Evolutionary conservation across 2,329 filamentous ascomycete species (phyloP), one percentile per base, ranked within the genome.

Genomic region (Chrysosporium keratinophilum): DNA sequence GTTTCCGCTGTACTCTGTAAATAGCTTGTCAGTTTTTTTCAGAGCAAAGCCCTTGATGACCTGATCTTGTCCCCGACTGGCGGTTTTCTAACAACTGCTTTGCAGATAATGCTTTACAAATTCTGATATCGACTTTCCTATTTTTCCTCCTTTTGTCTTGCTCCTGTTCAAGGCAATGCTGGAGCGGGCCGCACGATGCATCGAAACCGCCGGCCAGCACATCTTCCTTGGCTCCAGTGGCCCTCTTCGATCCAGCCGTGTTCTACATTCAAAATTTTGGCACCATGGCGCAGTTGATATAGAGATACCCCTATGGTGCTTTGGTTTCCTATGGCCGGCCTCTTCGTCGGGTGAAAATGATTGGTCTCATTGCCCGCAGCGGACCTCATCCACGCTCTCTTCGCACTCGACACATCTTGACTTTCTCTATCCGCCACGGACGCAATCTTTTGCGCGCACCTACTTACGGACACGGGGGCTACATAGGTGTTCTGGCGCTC

Each of bases 171-270:
- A 66, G 69, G 74, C 69, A 65, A 77, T 77, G 74, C 73, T 77
- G 64, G 74, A 76, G 72, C 73, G 74, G 64, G 70, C 74, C 61
- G 68, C 71, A 56, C 68, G 72, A 68, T 74, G 70, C 64, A 67
- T 76, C 64, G 74, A 76, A 65, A 72, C 67, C 67, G 73, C 72
- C 63, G 71, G 73, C 62, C 68, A 72, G 65, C 69, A 69, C 67
- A 63, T 75, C 57, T 63, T 73, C 57, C 68, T 67, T 58, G 67
- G 70, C 57, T 60, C 69, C 51, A 68, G 69, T 56, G 63, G 64
- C 53, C 64, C 65, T n/a, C 59, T 72, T 60, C 67, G 70, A 58
- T 65, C 62, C 49, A 61, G 60, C 57, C 64, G 64, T 46, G 60
- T 64, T n/a, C 59, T 74, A 12, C 65, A 65, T 57, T 62, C 65